Conservation (phyloP, 768 basidiomycete species). For the Rickenella mellea region DNA sequence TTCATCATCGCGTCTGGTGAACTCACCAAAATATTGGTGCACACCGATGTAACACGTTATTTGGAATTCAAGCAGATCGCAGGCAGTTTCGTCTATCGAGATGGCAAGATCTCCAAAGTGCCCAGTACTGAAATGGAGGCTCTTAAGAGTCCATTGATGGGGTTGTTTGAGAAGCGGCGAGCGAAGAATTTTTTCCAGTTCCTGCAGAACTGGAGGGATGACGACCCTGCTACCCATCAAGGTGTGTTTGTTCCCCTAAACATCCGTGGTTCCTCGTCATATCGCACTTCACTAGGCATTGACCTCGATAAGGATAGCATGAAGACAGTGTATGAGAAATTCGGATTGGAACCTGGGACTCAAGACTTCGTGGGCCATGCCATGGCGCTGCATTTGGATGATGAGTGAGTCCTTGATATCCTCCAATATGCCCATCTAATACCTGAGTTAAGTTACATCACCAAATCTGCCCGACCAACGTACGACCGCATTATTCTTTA, state of each 20-base stretch:
- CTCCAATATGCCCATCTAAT: conserved; percentile 1
- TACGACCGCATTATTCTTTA: conserved; percentile 96
- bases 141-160: conserved; percentile 91
- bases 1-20: conserved; percentile 99
- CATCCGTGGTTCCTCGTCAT: neutral
- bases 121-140: conserved; percentile 98
- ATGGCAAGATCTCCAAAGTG: conserved; percentile 95
- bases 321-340: conserved; percentile 93
- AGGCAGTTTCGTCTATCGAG: conserved; percentile 94
- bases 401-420: conserved; percentile 58
- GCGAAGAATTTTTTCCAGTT: conserved; percentile 99
- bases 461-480: conserved; percentile 79
- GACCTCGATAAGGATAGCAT: conserved; percentile 86
- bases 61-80: conserved; percentile 99
- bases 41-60: conserved; percentile 97
- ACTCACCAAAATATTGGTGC: conserved; percentile 94
- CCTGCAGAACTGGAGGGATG: conserved; percentile 90
- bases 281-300: conserved; percentile 43
- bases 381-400: conserved; percentile 97
- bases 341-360: conserved; percentile 92
- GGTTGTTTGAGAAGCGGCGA: conserved; percentile 95
- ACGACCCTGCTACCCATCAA: conserved; percentile 93
- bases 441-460: conserved; percentile 64
- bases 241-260: conserved; percentile 32
- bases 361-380: conserved; percentile 99